These are phyloP conservation scores for Coemansia sp. DNA, from an alignment of 192 early-diverging fungal species.

Conservation along the genomic window DNA sequence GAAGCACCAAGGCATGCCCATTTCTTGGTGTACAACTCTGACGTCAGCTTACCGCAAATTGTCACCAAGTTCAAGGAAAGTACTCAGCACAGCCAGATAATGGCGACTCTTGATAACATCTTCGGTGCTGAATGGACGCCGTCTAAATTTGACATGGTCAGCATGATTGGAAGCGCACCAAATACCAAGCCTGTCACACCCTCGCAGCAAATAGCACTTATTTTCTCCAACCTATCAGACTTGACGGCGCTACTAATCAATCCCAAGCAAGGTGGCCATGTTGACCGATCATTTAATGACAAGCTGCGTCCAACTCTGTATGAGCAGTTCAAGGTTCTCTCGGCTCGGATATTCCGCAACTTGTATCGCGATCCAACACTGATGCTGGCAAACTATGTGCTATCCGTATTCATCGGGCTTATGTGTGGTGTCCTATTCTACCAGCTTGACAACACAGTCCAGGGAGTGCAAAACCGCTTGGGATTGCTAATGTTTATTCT, in stretches of 20 bases:
- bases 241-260: constrained; percentile 16
- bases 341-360: constrained; percentile 53
- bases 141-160: constrained; percentile 36
- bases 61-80: constrained; percentile 30
- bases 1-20: background rate
- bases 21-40: constrained; percentile 29
- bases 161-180: constrained; percentile 30
- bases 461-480: constrained; percentile 55
- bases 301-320: constrained; percentile 49
- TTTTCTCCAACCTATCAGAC: constrained; percentile 44
- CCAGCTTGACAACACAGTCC: constrained; percentile 48
- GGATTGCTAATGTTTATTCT: constrained; percentile 55
- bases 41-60: constrained; percentile 27
- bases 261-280: constrained; percentile 1
- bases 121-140: constrained; percentile 32
- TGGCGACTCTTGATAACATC: constrained; percentile 15
- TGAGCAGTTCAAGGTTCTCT: constrained; percentile 51
- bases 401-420: constrained; percentile 45
- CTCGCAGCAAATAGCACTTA: constrained; percentile 38
- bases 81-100: constrained; percentile 7
- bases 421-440: constrained; percentile 61
- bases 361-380: constrained; percentile 43
- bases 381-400: constrained; percentile 47
- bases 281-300: constrained; percentile 7
- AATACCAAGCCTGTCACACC: constrained; percentile 43